Base-by-base conservation (phyloP, 495 filamentous ascomycete species). In the Cladorrhinum samala region DNA sequence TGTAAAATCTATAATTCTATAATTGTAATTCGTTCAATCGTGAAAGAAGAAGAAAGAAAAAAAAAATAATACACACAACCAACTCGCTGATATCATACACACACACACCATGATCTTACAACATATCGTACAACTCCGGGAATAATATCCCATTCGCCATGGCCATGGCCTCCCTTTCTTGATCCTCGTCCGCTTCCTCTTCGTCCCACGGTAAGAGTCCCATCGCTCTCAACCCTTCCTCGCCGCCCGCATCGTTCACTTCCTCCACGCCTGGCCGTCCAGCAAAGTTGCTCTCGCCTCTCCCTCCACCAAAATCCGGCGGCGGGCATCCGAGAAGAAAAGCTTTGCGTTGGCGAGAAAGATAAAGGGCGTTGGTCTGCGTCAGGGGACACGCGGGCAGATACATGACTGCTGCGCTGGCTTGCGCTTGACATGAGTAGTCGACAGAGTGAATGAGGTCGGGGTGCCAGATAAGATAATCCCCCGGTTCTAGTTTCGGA, bases 381-480 rank as follows among this genome's bases (percentile, higher is more conserved):
- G 88, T 91, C n/a, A 91, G 77, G 3, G 91, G 91, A 37, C 84
- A 89, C 7, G 84, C 82, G 0, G 90, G 90, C 44, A 93, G 88
- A 57, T 95, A 93, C 49, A 95, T 64, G 21, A 91, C 85, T 40
- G 78, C 82, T 5, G 18, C 30, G 41, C 2, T 39, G 24, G 13
- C 3, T 27, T 1, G 7, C 3, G 16, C 14, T 25, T 16, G 16
- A 40, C 7, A 2, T 9, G 24, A 27, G 41, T 6, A 7, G 23
- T 65, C 51, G 38, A 61, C 52, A 37, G 60, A 54, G 58, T 74
- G 64, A 14, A 72, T 63, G 8, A 63, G 58, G 36, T 85, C 90
- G 52, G 89, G 92, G 66, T 95, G 91, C 90, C 91, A 95, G 16
- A 85, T 80, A 3, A 95, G 88, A 65, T 87, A 95, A 67, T 95